Evolutionary conservation across 2,329 filamentous ascomycete genomes (phyloP).

Genomic region (Stagonosporopsis cucurbitacearum): DNA sequence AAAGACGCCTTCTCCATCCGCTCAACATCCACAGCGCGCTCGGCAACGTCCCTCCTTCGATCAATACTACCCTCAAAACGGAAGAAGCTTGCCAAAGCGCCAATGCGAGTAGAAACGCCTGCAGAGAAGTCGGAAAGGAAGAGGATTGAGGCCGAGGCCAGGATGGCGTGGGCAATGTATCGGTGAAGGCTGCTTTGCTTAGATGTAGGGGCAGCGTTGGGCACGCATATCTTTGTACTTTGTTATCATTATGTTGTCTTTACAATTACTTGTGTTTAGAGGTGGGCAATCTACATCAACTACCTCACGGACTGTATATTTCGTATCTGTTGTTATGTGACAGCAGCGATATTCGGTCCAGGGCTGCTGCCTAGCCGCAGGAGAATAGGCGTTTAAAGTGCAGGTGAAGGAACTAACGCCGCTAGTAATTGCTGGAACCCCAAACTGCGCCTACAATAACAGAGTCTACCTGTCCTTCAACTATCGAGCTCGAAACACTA

Average conservation of each 20-base stretch:
- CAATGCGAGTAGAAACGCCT: conserved; percentile 10
- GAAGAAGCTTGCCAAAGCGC: conserved; percentile 2
- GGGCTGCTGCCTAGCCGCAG: background rate
- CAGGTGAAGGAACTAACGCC: background rate
- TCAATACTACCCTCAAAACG: conserved; percentile 27
- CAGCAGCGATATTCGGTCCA: background rate
- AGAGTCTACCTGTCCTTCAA: background rate
- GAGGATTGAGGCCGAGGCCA: conserved; percentile 26
- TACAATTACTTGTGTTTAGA: background rate
- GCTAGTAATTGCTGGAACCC: background rate
- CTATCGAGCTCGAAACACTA: background rate
- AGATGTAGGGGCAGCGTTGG: background rate
- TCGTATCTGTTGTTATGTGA: background rate
- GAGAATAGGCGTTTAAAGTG: background rate
- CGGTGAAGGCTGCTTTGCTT: background rate
- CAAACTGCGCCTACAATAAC: background rate
- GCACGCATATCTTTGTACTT: too few relatives aligned
- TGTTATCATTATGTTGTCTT: background rate
- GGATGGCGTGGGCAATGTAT: conserved; percentile 17
- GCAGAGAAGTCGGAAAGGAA: conserved; percentile 21
- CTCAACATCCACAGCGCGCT: conserved; percentile 35
- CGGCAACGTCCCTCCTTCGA: conserved; percentile 32
- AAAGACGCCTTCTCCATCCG: conserved; percentile 26
- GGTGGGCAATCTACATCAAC: too few relatives aligned
- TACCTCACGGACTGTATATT: background rate